Base-by-base conservation (phyloP, 768 basidiomycete genomes). In the Asterophora parasitica region DNA sequence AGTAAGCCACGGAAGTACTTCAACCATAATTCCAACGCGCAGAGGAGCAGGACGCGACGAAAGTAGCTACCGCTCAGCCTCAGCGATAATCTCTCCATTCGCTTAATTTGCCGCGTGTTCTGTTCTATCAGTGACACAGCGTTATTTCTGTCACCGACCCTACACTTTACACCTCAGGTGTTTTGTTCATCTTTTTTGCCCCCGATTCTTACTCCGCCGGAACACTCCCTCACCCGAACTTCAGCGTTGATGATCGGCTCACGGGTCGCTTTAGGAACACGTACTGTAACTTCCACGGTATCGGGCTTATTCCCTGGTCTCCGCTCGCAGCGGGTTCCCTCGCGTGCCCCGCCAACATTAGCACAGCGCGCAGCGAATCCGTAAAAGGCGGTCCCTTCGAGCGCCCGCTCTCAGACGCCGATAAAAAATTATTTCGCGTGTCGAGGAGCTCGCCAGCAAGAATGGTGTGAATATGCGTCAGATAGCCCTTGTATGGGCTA, bases 261-360 rank as follows among this genome's bases (percentile, higher is more conserved):
- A 10, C 15, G 3, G 30, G 19, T 26, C n/a, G 4, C n/a, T 53
- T 4, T 28, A 75, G 76, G 75, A 77, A 45, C 15, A 57, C 65
- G 4, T 76, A 74, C 57, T 76, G 73, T 57, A 65, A 69, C 16
- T 67, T 65, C 49, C 69, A 73, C 30, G 79, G 79, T 19, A 75
- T 81, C 27, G 77, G 77, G 0, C 58, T 74, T 20, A 77, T 82
- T 27, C 76, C 79, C 0, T 79, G 75, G 71, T 60, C 68, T 0
- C 75, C 78, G 1, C 66, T 82, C 12, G 50, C 53, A 4, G 50
- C 48, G 5, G 76, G 76, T 4, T 31, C 56, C 23, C 70, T 77
- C 5, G 64, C 71, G 0, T 68, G 72, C 2, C 73, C 72, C 0
- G 2, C 67, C 0, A 41, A 49, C 15, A 63, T 58, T 2, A 59